Base-by-base conservation (phyloP, 805 yeast species). In the Tetrapisispora nanseiensis region DNA sequence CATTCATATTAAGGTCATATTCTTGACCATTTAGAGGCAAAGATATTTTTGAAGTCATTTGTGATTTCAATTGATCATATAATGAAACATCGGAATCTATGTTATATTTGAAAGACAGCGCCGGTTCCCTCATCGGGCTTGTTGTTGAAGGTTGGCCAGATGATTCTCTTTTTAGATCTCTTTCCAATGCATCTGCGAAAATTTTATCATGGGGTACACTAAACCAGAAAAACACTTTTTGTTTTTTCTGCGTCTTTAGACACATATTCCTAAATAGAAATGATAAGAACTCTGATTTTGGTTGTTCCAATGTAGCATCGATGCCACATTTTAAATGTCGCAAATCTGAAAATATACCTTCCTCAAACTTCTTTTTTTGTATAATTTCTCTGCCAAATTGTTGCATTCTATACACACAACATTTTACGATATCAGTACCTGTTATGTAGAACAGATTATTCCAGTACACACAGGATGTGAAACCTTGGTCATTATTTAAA, bases 171-270 rank as follows among this genome's bases (percentile, higher is more conserved):
- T 86, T 87, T 56, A 89, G 64, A 59, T 92, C 97, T 52, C 97
- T 71, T 59, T 89, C 97, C 35, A 92, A 65, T 0, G 97, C 97
- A 62, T 92, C 97, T 2, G 86, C 78, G 73, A 92, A 89, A 34
- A 90, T 68, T 57, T 82, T 79, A 57, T 89, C 95, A 62, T 90
- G 97, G 20, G 92, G 92, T 9, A 92, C 97, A 56, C 89, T 82
- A 61, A 84, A 87, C 97, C 97, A 92, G 62, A 82, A 86, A 59
- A 90, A 90, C 33, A 90, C 97, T 57, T 92, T 90, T 60, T 90
- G 98, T 56, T 92, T 90, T 72, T 90, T 90, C 55, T 90, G 97
- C 0, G 98, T 90, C 52, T 95, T 73, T 21, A 90, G 69, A 58
- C 97, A 90, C 49, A 80, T 78, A 59, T 90, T 85, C 56, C 81